Base-by-base conservation (phyloP, 352 stramenopile genomes). In the Globisporangium megalacanthum region DNA sequence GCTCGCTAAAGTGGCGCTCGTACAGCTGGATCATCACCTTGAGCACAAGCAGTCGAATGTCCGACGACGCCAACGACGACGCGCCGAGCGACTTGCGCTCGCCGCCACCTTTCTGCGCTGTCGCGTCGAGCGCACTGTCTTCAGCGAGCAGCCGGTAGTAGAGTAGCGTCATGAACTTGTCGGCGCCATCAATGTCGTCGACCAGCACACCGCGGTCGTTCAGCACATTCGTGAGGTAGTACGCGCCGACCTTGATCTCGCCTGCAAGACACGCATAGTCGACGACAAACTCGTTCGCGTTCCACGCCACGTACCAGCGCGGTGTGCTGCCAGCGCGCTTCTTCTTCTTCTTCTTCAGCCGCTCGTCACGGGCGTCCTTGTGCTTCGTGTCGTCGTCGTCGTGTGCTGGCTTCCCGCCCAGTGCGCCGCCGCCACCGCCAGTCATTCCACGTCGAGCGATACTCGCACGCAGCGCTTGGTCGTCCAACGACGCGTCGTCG, bases 21-120 rank as follows among this genome's bases (percentile, higher is more conserved):
- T 91, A 94, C 0, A 94, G 51, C 58, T 92, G 79, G 49, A 92
- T 92, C 85, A 95, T 95, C 33, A 92, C 80, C 60, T 93, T 93
- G 10, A 95, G 52, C 36, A 92, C 84, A 20, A 95, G 56, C 46
- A 93, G 66, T 4, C 83, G 78, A 65, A 93, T 88, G 56, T 91
- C 83, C 0, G 75, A 88, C 29, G 57, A 63, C 36, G 58, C 57
- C 29, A 80, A 60, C 0, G 72, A 79, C 47, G 70, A 60, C 4
- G 69, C 63, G 19, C 31, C 49, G 8, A 68, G 49, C 44, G 54
- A 70, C 19, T 65, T 56, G 1, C 54, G 57, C 9, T 65, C 57
- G 47, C 46, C 35, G 35, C 35, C 35, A 13, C 35, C 50, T 20
- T 37, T 25, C 13, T 20, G 41, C 19, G 35, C 9, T 29, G 47